These are phyloP conservation scores for Andrographis paniculata DNA, from an alignment of 305 asterid species.

Conservation along the genomic window DNA sequence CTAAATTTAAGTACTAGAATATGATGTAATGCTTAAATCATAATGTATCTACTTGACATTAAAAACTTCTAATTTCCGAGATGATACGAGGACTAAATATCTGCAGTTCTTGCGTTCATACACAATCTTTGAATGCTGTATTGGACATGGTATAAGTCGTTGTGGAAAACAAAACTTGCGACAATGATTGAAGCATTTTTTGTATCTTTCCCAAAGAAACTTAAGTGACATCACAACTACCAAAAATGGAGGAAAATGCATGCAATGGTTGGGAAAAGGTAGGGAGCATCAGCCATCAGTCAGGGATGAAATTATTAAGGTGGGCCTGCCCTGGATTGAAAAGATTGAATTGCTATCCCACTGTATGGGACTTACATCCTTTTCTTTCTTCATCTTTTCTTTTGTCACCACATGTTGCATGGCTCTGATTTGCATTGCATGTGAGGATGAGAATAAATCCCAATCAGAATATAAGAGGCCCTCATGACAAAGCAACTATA, in stretches of 20 bases:
- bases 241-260: slow-evolving; percentile 12
- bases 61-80: no score
- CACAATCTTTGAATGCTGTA: not conserved
- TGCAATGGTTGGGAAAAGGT: not conserved
- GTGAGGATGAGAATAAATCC: not conserved
- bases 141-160: slow-evolving; percentile 1
- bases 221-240: slow-evolving; percentile 19
- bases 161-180: slow-evolving; percentile 11
- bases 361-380: slow-evolving; percentile 6
- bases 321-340: slow-evolving; percentile 10
- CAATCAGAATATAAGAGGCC: not conserved
- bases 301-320: slow-evolving; percentile 7
- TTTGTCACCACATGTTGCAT: not conserved
- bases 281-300: slow-evolving; percentile 8
- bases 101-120: no score
- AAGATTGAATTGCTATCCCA: not conserved
- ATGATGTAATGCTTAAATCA: slow-evolving; percentile 14
- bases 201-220: slow-evolving; percentile 9
- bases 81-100: no score
- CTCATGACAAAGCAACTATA: no score
- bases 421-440: not conserved
- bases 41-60: not conserved
- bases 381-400: not conserved
- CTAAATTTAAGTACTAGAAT: no score
- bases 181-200: no score